These are phyloP conservation scores for Flaveria trinervia DNA, from an alignment of 129 eudicot species.

Conservation along the genomic window DNA sequence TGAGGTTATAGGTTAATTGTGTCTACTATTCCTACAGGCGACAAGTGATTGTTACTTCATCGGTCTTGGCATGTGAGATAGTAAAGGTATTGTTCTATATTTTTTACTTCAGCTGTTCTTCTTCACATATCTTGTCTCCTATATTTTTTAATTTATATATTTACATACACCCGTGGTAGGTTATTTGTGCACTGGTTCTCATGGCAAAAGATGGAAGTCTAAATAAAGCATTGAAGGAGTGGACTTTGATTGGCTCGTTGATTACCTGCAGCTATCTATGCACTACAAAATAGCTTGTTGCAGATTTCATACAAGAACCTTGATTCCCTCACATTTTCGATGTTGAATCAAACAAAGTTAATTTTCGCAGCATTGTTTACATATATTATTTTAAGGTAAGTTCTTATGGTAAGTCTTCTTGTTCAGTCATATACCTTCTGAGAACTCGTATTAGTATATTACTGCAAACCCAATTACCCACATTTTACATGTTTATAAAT, in stretches of 20 bases:
- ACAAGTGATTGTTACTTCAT: constrained; percentile 88
- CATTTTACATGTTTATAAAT: constrained; percentile 6
- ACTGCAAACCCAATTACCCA: background rate
- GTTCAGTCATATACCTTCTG: background rate
- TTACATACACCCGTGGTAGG: constrained; percentile 37
- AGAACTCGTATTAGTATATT: constrained; percentile 1
- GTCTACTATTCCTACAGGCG: constrained; percentile 54
- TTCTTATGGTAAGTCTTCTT: background rate
- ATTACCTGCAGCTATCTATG: constrained; percentile 95
- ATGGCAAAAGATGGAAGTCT: constrained; percentile 82
- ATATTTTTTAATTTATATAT: constrained; percentile 12
- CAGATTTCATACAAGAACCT: constrained; percentile 92
- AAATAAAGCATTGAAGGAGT: constrained; percentile 62
- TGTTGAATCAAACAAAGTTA: constrained; percentile 92
- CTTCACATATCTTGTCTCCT: constrained; percentile 5
- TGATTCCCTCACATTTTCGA: constrained; percentile 94
- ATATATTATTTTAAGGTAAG: constrained; percentile 76
- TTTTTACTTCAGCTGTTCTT: no score
- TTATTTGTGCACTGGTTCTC: constrained; percentile 70
- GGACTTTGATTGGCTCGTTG: constrained; percentile 80
- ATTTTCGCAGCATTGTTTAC: constrained; percentile 90
- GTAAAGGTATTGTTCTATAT: constrained; percentile 73
- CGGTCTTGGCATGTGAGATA: constrained; percentile 77
- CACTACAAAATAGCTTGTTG: constrained; percentile 90
- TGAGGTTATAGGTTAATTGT: constrained; percentile 12